Base-by-base conservation (phyloP, 257 asterid genomes). In the Solanum medicagineum region DNA sequence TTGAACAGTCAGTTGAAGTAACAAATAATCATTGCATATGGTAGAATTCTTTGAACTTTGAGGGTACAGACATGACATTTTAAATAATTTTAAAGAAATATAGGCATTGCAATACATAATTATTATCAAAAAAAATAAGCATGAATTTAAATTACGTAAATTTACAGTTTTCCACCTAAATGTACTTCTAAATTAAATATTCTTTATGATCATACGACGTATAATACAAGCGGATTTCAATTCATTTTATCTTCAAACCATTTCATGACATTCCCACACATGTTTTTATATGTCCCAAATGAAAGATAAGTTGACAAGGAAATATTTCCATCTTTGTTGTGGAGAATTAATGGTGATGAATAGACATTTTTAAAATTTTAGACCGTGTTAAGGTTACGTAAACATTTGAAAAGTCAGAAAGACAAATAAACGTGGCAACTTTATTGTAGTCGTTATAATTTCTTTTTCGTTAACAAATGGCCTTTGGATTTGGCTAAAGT, bases 111-210 rank as follows among this genome's bases (percentile, higher is more conserved):
- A 36, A 36, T 36, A 36, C 42, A 36, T 4, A 36, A 36, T 36
- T 36, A 36, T 36, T 36, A 4, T 36, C 4, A 29, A 2, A 9
- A 63, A 40, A 1, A 9, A 63, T 1, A 13, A 59, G 1, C 3
- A n/a, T 59, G 3, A 59, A n/a, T 59, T 0, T 9, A 42, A 0
- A 32, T 32, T 32, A 32, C 3, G 29, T 20, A 24, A 59, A 59
- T n/a, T 10, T 20, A n/a, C 10, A 59, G 0, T 2, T 63, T 2
- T 6, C 3, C 11, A 0, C 0, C 15, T 12, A 24, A 26, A 24
- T 24, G 13, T 14, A 14, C 5, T 19, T 63, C 2, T 26, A 5
- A 6, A 6, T 10, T 12, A 7, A 63, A 19, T 24, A 73, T 73
- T n/a, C 3, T 74, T 8, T 7, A 22, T 22, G 14, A 45, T 7